Percentiles rank a stretch among this genome's conserved stretches.
These are phyloP conservation scores for Solanum medicagineum DNA, from an alignment of 257 asterid species.

Conservation along the genomic window DNA sequence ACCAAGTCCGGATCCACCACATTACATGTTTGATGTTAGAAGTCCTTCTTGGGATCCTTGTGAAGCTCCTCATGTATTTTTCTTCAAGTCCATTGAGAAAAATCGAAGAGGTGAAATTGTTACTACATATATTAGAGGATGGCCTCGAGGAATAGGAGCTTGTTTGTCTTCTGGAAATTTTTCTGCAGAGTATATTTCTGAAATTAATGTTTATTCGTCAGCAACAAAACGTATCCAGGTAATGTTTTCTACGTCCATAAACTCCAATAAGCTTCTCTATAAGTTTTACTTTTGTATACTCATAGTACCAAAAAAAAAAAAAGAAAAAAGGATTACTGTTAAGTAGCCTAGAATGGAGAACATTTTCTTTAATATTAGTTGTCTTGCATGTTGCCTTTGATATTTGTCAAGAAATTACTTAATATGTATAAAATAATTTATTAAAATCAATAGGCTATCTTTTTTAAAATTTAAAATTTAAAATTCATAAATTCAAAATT, in stretches of 20 bases:
- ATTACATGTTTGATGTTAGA: conserved; percentile 34
- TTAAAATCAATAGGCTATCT: neutral
- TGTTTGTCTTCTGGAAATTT: neutral
- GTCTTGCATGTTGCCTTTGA: too few species aligned
- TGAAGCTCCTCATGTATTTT: conserved; percentile 35
- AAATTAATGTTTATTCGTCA: conserved; percentile 4
- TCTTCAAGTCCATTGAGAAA: conserved; percentile 6
- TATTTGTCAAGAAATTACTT: too few species aligned
- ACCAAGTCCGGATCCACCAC: neutral
- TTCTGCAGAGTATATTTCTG: conserved; percentile 8
- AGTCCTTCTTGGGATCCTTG: conserved; percentile 22
- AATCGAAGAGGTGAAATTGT: neutral
- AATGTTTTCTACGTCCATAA: neutral
- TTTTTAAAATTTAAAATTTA: too few species aligned
- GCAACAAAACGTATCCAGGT: conserved; percentile 4
- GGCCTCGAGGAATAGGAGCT: conserved; percentile 14
- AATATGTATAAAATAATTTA: neutral
- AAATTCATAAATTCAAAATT: too few species aligned
- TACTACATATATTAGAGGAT: conserved; percentile 13
- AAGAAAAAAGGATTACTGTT: too few species aligned
- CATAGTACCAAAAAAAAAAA: neutral
- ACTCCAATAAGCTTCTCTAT: neutral
- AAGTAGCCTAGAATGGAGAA: too few species aligned
- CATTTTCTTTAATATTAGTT: too few species aligned
- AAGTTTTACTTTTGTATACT: neutral